Evolutionary conservation across 2,329 filamentous ascomycete species (phyloP).

Genomic region (Bertia moriformis): DNA sequence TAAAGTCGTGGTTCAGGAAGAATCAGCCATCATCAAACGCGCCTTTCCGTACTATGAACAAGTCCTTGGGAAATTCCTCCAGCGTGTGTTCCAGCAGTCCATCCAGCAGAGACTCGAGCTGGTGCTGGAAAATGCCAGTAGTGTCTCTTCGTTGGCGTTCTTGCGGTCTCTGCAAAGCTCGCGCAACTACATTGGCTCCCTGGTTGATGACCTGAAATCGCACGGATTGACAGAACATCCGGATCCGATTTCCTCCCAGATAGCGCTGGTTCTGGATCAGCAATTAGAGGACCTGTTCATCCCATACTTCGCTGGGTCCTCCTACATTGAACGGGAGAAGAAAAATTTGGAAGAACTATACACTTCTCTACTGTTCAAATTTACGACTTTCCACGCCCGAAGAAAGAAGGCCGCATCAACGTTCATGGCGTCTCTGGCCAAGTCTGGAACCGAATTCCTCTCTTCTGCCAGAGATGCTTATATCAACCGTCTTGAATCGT

Average conservation of each 20-base stretch:
- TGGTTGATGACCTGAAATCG: constrained; percentile 85
- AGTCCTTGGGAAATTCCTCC: constrained; percentile 81
- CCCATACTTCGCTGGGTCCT: constrained; percentile 48
- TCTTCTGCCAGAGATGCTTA: constrained; percentile 83
- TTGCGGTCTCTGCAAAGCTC: constrained; percentile 81
- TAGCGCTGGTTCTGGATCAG: constrained; percentile 59
- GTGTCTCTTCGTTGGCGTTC: constrained; percentile 82
- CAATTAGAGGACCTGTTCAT: constrained; percentile 67
- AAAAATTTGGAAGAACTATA: constrained; percentile 67
- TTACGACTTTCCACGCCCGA: constrained; percentile 81
- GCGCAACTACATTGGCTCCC: constrained; percentile 68
- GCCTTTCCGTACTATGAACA: constrained; percentile 95
- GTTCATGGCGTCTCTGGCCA: constrained; percentile 82
- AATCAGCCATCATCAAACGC: constrained; percentile 89
- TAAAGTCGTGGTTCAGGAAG: constrained; percentile 87
- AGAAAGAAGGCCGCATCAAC: constrained; percentile 79
- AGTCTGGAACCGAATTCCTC: constrained; percentile 77
- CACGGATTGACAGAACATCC: constrained; percentile 93
- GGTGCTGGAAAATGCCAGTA: constrained; percentile 86
- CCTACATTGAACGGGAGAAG: constrained; percentile 56
- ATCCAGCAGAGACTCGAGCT: constrained; percentile 92
- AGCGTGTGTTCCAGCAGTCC: constrained; percentile 93
- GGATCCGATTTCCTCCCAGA: constrained; percentile 76
- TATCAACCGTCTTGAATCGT: constrained; percentile 73
- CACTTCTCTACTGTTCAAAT: constrained; percentile 88